A percentile compares a stretch with the other conserved stretches of the same genome.
Evolutionary conservation across 2,329 filamentous ascomycete genomes (phyloP).

Genomic region (Coleophoma cylindrospora): DNA sequence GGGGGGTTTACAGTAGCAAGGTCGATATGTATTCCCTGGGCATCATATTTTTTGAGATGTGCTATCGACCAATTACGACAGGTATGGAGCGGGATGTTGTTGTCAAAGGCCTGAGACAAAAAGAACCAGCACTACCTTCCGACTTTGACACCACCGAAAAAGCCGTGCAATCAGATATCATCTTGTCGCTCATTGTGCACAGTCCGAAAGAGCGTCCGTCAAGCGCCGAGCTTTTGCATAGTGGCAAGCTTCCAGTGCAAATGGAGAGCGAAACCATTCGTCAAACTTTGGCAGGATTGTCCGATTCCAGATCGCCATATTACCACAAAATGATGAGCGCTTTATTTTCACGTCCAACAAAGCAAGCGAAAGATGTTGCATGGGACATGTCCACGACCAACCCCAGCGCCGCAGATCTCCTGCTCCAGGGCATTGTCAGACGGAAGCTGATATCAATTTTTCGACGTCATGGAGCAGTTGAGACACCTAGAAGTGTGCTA

Average conservation of each 20-base stretch:
- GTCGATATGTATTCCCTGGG: conserved; percentile 98
- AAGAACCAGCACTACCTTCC: conserved; percentile 62
- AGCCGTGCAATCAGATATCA: conserved; percentile 66
- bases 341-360: conserved; percentile 67
- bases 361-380: conserved; percentile 74
- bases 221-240: conserved; percentile 75
- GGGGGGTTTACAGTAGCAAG: conserved; percentile 81
- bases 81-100: conserved; percentile 61
- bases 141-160: conserved; percentile 71
- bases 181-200: conserved; percentile 75
- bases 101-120: conserved; percentile 63
- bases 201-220: conserved; percentile 78
- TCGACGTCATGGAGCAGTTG: conserved; percentile 81
- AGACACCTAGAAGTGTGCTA: conserved; percentile 67
- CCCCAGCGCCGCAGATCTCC: conserved; percentile 50
- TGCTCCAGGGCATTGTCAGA: conserved; percentile 70
- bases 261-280: conserved; percentile 91
- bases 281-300: conserved; percentile 73
- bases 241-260: conserved; percentile 81
- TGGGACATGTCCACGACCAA: conserved; percentile 66
- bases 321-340: conserved; percentile 87
- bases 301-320: conserved; percentile 79
- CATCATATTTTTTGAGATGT: conserved; percentile 99
- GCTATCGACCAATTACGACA: conserved; percentile 52
- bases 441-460: conserved; percentile 74